phyloP scores from a whole-genome alignment of 495 filamentous ascomycete species.

The Lasiosphaeria hispida region DNA sequence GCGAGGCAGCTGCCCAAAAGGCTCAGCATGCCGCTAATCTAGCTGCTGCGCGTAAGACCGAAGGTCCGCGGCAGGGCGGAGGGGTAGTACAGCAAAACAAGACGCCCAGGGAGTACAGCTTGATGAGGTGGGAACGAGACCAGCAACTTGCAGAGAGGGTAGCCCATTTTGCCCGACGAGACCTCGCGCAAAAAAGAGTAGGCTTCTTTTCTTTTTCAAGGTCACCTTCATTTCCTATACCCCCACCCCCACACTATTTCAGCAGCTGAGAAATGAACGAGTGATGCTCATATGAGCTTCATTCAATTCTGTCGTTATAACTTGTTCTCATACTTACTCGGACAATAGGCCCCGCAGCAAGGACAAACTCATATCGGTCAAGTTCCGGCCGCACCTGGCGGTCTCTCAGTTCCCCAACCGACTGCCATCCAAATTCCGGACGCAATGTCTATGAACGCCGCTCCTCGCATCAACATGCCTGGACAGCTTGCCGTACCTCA shows the following conservation, averaged over 20 bases:
- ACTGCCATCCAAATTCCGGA: slow-evolving; percentile 38
- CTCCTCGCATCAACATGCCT: slow-evolving; percentile 35
- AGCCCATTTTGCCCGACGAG: slow-evolving; percentile 63
- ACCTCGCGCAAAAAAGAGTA: slow-evolving; percentile 57
- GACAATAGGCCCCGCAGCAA: slow-evolving; percentile 23
- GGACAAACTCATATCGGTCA: slow-evolving; percentile 39
- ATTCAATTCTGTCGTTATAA: no score
- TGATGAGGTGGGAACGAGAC: slow-evolving; percentile 82
- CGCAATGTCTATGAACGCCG: slow-evolving; percentile 36
- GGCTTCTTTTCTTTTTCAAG: slow-evolving; percentile 17
- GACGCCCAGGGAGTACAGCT: slow-evolving; percentile 85
- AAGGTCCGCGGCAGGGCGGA: slow-evolving; percentile 56
- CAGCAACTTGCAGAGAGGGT: slow-evolving; percentile 72
- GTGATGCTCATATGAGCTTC: no score
- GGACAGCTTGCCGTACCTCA: slow-evolving; percentile 36
- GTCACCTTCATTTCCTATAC: no score
- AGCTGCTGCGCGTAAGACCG: slow-evolving; percentile 68
- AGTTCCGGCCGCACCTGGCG: slow-evolving; percentile 41
- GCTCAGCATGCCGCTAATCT: slow-evolving; percentile 73
- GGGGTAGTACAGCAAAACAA: slow-evolving; percentile 35
- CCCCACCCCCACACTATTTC: no score
- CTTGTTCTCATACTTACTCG: no score
- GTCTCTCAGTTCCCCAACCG: slow-evolving; percentile 28
- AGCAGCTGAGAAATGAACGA: no score
- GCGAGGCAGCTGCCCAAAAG: slow-evolving; percentile 80